Evolutionary conservation across 345 rosid genomes (phyloP), one percentile per base, ranked within the genome.

Genomic region (Sisymbrium irio): DNA sequence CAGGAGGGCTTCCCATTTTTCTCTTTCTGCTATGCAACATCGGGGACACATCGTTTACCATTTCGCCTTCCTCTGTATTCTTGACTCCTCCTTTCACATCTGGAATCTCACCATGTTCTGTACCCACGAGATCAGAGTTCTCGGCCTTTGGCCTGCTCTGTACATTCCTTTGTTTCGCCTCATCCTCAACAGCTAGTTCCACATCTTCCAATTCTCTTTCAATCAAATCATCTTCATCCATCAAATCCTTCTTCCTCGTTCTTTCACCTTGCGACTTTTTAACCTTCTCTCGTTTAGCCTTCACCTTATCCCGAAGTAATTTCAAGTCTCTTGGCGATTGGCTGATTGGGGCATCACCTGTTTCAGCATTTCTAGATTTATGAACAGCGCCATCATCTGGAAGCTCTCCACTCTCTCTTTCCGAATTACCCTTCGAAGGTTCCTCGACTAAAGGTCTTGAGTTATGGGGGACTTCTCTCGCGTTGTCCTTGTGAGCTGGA

Each of bases 181-280:
- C 93, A 54, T 83, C 88, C 15, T 65, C 90, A 11, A 78, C 91
- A 15, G 91, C 85, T 75, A 88, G 42, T 74, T 90, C 97, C 10
- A 93, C 81, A 69, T 85, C 96, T 78, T 93, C 98, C 17, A 93
- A 75, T 80, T 83, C 93, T 72, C 84, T 88, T 82, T 90, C 98
- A 42, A 93, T 90, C 40, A 88, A 83, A 76, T 90, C 98, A 75
- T 93, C 98, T 50, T 88, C 98, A 64, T 90, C 97, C 87, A 87
- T 80, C 53, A 78, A 66, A 66, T 86, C 98, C 62, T 72, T 85
- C 64, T 87, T 89, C 77, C 83, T 78, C 8, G 67, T 83, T 47
- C 58, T 80, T 79, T 93, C 95, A 15, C 85, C 87, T 28, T 91
- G 97, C 28, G 81, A 71, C 85, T 90, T 88, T 82, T 85, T 85